Percentiles rank a stretch among this genome's conserved stretches.
phyloP scores from a whole-genome alignment of 805 yeast species.

The Yamadazyma akitaensis region DNA sequence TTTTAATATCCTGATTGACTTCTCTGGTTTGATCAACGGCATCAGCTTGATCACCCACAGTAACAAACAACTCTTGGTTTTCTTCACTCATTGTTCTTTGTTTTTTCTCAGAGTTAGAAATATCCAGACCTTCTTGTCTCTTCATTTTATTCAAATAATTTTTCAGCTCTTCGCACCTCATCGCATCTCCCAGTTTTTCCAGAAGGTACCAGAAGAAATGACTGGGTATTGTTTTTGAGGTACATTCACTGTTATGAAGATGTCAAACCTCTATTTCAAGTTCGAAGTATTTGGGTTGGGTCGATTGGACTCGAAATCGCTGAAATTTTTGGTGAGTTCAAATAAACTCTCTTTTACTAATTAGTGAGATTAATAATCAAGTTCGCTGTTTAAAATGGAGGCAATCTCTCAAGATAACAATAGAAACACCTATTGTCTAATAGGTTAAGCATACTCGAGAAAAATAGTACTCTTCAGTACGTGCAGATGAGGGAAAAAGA shows the following conservation, averaged over 20 bases:
- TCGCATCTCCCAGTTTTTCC: slow-evolving; percentile 3
- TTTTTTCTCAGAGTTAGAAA: slow-evolving; percentile 15
- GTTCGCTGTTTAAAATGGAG: too few relatives aligned
- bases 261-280: too few relatives aligned
- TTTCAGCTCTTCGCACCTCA: slow-evolving; percentile 5
- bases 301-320: too few relatives aligned
- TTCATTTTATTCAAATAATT: slow-evolving; percentile 13
- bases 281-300: too few relatives aligned
- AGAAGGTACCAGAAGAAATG: slow-evolving; percentile 1
- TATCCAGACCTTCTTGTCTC: slow-evolving; percentile 15
- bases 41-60: slow-evolving; percentile 42
- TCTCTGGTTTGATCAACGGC: slow-evolving; percentile 20
- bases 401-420: too few relatives aligned
- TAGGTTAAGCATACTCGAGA: too few relatives aligned
- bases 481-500: neutral
- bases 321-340: too few relatives aligned
- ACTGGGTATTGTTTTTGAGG: neutral
- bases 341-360: too few relatives aligned
- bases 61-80: slow-evolving; percentile 21
- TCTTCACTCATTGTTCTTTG: slow-evolving; percentile 8
- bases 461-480: too few relatives aligned
- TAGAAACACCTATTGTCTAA: too few relatives aligned
- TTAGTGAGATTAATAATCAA: too few relatives aligned
- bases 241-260: too few relatives aligned
- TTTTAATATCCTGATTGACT: slow-evolving; percentile 43